phyloP scores from a whole-genome alignment of 1,139 yeast species.

The Saccharomyces hybrid region DNA sequence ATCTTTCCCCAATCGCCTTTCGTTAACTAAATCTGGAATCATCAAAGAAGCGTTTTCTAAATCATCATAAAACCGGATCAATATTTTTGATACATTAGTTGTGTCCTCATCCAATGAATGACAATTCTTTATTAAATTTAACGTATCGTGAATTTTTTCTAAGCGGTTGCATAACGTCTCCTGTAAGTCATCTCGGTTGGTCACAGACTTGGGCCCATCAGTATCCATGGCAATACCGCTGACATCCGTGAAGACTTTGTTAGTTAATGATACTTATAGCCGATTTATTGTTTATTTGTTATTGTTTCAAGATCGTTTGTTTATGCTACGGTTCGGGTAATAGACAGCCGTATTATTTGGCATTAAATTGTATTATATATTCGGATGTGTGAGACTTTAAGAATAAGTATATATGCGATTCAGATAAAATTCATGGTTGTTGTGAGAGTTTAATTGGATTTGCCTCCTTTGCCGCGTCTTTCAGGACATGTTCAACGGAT shows the following conservation, averaged over 20 bases:
- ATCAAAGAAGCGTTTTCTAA: not conserved
- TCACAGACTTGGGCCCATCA: not conserved
- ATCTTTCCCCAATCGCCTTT: not conserved
- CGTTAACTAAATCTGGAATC: not conserved
- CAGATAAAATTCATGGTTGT: not conserved
- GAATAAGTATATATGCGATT: not conserved
- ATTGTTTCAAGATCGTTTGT: not conserved
- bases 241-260: not conserved
- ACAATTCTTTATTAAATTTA: not conserved
- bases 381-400: not conserved
- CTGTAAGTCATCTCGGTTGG: not conserved
- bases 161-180: not conserved
- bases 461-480: conserved; percentile 34
- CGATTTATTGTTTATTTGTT: not conserved
- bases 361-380: not conserved
- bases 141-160: not conserved
- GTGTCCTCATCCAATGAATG: not conserved
- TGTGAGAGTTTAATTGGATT: conserved; percentile 25
- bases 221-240: not conserved
- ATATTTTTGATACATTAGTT: not conserved
- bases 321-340: not conserved
- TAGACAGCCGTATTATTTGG: not conserved
- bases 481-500: conserved; percentile 14
- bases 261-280: not conserved
- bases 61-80: not conserved